Base-by-base conservation (phyloP, 805 yeast species). In the Phaffomyces antillensis region DNA sequence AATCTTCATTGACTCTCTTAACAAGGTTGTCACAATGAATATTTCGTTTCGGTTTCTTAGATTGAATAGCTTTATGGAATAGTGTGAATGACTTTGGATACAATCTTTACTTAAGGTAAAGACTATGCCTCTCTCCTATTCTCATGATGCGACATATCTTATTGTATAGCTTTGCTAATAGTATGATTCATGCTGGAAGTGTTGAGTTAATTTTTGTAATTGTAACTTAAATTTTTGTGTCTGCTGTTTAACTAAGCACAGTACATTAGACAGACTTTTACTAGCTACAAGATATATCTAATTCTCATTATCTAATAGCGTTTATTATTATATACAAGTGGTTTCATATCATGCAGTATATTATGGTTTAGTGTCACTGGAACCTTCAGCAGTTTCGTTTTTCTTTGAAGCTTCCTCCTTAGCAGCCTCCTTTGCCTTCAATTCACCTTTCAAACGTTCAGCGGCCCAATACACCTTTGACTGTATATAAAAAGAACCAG, bases 401-500 rank as follows among this genome's bases (percentile, higher is more conserved):
- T 43, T 50, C 41, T 42, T 50, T 26, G 55, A 8, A 10, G 23
- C 15, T 25, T 55, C 17, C 5, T 20, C 12, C 15, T 44, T 44
- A 16, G 25, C 44, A n/a, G 33, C 76, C 52, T 77, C 75, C 46
- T 76, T 63, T 49, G 72, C 79, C 45, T 81, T 80, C 40, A 88
- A 56, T 63, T 93, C 98, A 59, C 79, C 77, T 62, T 83, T 81
- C 53, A 93, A 70, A 50, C 96, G 75, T 63, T 93, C 98, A 77
- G 89, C 86, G 23, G 99, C 97, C 64, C 96, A 78, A 65, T 79
- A 89, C 23, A 93, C 91, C 68, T 93, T 93, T 43, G 93, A 82
- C 62, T 93, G 99, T 42, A 93, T 62, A 60, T 91, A 93, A 61
- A 93, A 91, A 36, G 96, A 85, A 37, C 96, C 96, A n/a, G 96